Conservation (phyloP, 192 early-diverging fungal species). For the Phycomyces blakesleeanus region DNA sequence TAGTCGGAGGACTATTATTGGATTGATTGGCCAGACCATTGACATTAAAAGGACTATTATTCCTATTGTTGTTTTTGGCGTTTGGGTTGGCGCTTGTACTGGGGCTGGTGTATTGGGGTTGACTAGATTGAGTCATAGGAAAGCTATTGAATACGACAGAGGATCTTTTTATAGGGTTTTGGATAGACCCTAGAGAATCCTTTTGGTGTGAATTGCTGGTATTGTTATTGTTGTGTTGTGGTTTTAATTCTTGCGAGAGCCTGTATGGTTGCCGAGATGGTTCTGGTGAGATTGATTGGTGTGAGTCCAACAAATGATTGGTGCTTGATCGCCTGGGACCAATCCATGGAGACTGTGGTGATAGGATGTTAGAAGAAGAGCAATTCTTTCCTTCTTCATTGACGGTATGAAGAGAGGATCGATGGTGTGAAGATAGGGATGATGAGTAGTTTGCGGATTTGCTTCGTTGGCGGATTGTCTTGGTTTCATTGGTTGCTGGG, state of each 20-base stretch:
- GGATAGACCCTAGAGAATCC: background rate
- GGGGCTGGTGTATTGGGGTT: too few relatives aligned
- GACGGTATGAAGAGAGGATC: constrained; percentile 18
- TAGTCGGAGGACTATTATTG: too few relatives aligned
- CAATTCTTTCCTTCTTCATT: constrained; percentile 15
- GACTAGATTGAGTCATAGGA: constrained; percentile 3
- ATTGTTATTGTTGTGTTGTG: too few relatives aligned
- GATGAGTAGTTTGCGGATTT: background rate
- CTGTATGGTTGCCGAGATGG: background rate
- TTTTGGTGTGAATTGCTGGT: too few relatives aligned
- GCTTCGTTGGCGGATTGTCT: constrained; percentile 6
- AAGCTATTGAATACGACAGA: constrained; percentile 20
- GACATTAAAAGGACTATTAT: too few relatives aligned
- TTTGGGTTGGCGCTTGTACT: background rate
- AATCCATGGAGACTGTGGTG: too few relatives aligned
- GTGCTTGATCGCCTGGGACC: background rate
- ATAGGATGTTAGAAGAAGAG: too few relatives aligned
- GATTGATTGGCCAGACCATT: too few relatives aligned
- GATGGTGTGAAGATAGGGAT: background rate
- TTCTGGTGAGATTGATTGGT: background rate
- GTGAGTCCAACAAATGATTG: background rate
- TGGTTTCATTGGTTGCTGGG: background rate
- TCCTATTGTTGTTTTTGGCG: too few relatives aligned
- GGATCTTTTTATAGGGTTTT: background rate
- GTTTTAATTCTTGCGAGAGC: too few relatives aligned